Conservation (phyloP, 2,329 filamentous ascomycete species). For the Tolypocladium album region DNA sequence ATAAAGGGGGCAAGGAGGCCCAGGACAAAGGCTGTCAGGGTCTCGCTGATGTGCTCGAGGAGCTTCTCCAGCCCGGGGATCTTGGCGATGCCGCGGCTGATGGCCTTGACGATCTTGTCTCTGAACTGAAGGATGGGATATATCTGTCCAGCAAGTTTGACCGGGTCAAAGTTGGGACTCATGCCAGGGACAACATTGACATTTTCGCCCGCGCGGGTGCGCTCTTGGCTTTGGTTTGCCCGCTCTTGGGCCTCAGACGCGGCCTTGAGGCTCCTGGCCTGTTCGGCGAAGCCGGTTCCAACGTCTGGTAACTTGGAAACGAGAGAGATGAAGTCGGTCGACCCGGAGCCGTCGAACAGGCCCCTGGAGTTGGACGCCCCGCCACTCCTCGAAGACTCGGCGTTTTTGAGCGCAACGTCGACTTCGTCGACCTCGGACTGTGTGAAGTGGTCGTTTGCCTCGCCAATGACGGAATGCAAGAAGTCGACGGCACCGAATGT, state of each 20-base stretch:
- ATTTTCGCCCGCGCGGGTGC: slow-evolving; percentile 29
- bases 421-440: slow-evolving; percentile 79
- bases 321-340: slow-evolving; percentile 57
- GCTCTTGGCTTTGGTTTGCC: slow-evolving; percentile 40
- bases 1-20: slow-evolving; percentile 87
- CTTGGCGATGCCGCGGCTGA: slow-evolving; percentile 78
- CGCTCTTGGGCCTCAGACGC: slow-evolving; percentile 53
- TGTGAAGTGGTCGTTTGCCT: slow-evolving; percentile 74
- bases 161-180: slow-evolving; percentile 65
- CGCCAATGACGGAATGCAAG: slow-evolving; percentile 65
- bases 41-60: slow-evolving; percentile 91
- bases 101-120: slow-evolving; percentile 83
- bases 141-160: slow-evolving; percentile 68
- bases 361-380: slow-evolving; percentile 27
- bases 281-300: slow-evolving; percentile 53
- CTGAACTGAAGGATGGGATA: slow-evolving; percentile 92
- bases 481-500: slow-evolving; percentile 75
- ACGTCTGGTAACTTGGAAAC: slow-evolving; percentile 65
- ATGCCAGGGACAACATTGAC: slow-evolving; percentile 60
- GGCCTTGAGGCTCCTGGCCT: slow-evolving; percentile 53
- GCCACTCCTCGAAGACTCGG: slow-evolving; percentile 38
- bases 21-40: slow-evolving; percentile 81
- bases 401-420: slow-evolving; percentile 61
- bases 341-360: slow-evolving; percentile 28
- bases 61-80: slow-evolving; percentile 82